These are phyloP conservation scores for Dendryphion nanum DNA, from an alignment of 2,329 filamentous ascomycete genomes.

Conservation along the genomic window DNA sequence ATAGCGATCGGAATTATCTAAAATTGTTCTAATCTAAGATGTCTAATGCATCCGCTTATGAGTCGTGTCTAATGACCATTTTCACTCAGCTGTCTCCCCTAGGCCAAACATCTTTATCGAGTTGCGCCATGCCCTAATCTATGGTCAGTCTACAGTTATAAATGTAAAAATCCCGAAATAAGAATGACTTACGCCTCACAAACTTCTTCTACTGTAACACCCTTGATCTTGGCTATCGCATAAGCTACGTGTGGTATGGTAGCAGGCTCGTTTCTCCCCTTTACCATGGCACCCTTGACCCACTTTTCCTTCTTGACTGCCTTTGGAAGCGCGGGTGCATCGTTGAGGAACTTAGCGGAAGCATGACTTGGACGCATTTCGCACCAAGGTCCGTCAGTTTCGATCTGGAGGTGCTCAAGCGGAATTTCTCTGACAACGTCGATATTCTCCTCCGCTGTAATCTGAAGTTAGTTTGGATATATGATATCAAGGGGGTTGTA, in stretches of 20 bases:
- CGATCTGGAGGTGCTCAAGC: conserved; percentile 80
- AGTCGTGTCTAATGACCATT: no score
- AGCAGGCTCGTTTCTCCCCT: conserved; percentile 91
- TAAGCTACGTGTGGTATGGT: conserved; percentile 84
- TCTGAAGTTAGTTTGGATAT: neutral
- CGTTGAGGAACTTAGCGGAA: conserved; percentile 70
- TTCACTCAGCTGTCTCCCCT: conserved; percentile 21
- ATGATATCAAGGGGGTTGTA: conserved; percentile 3
- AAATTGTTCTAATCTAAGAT: no score
- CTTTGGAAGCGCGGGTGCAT: conserved; percentile 71
- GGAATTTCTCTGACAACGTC: conserved; percentile 78
- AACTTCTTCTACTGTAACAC: conserved; percentile 73
- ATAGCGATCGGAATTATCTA: no score
- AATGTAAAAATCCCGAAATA: conserved; percentile 12
- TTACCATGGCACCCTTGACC: conserved; percentile 83
- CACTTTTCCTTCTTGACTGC: conserved; percentile 96
- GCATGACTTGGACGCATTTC: conserved; percentile 90
- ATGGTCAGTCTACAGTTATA: neutral
- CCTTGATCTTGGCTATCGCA: conserved; percentile 84
- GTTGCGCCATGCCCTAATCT: conserved; percentile 37
- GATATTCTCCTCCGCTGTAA: conserved; percentile 65
- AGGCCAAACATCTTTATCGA: conserved; percentile 42
- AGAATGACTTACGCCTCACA: conserved; percentile 75
- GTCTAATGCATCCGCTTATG: no score
- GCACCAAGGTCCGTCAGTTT: conserved; percentile 98